Evolutionary conservation across 805 yeast species (phyloP), one percentile per base, ranked within the genome.

Genomic region (Pichia manshurica): DNA sequence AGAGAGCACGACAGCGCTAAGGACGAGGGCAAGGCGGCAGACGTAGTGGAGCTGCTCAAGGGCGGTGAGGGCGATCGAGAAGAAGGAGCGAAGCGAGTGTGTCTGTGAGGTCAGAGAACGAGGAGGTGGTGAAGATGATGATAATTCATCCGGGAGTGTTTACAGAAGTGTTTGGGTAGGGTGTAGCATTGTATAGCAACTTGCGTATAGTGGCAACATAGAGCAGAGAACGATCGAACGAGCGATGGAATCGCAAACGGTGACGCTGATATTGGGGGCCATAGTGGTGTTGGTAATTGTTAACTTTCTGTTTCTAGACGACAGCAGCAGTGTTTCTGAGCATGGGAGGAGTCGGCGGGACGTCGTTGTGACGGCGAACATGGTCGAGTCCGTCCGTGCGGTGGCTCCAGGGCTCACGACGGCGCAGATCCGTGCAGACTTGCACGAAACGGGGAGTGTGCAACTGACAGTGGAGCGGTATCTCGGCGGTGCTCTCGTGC

Each of bases 331-430:
- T 17, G 15, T n/a, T 9, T 6, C 39, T 4, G 23, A 37, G n/a
- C 15, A 2, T 6, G 19, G 13, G 2, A 21, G 28, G 15, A 13
- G 16, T 9, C 20, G 20, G 16, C 16, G 39, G 20, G 20, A 20
- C 23, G 39, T 29, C 5, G 17, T 47, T 13, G 52, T 84, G 20
- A 80, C 83, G 3, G 71, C 70, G 5, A 78, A 77, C 48, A 91
- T 91, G 98, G 73, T 91, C 39, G 93, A 84, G 53, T 82, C 86
- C 0, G 96, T 91, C 2, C 85, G 81, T 56, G 80, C 88, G 37
- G 71, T 91, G 47, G 96, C 89, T 0, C 96, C 97, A 4, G 71
- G 72, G 19, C 67, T 87, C 29, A 72, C 85, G 1, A 74, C 67
- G 4, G 85, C 77, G 7, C 95, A 86, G 60, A 87, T 93, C 51